Conservation (phyloP, 2,329 filamentous ascomycete species). For the Talaromyces rugulosus region DNA sequence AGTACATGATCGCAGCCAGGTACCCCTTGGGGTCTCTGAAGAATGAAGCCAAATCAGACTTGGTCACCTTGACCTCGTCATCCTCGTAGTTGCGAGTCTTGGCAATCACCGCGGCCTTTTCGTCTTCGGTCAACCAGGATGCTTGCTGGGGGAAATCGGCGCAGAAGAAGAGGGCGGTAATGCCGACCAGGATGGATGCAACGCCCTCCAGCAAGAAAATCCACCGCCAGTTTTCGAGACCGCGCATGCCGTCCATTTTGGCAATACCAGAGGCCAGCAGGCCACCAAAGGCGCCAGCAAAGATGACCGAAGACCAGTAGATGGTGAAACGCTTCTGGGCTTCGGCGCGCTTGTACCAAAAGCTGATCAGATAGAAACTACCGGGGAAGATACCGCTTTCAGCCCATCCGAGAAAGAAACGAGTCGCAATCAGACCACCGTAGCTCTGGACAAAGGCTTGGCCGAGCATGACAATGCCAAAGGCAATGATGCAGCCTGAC, state of each 20-base stretch:
- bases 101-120: slow-evolving; percentile 17
- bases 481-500: slow-evolving; percentile 20
- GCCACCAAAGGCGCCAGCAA: slow-evolving; percentile 24
- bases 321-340: slow-evolving; percentile 21
- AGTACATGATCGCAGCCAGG: slow-evolving; percentile 11
- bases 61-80: neutral
- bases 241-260: slow-evolving; percentile 24
- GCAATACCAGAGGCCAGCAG: slow-evolving; percentile 24
- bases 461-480: slow-evolving; percentile 21
- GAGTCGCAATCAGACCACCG: slow-evolving; percentile 23
- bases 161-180: slow-evolving; percentile 19
- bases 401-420: slow-evolving; percentile 24
- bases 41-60: slow-evolving; percentile 3
- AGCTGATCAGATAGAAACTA: slow-evolving; percentile 31
- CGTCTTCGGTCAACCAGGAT: slow-evolving; percentile 20
- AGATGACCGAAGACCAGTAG: slow-evolving; percentile 20
- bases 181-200: slow-evolving; percentile 20
- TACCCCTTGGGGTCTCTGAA: slow-evolving; percentile 8
- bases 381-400: slow-evolving; percentile 34
- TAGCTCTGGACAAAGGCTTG: slow-evolving; percentile 26
- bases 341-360: slow-evolving; percentile 33
- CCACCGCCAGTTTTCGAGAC: slow-evolving; percentile 26
- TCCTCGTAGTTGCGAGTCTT: slow-evolving; percentile 14
- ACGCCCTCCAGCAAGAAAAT: slow-evolving; percentile 29
- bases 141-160: slow-evolving; percentile 22